Evolutionary conservation across 2,329 filamentous ascomycete genomes (phyloP), one percentile per base, ranked within the genome.

Genomic region (Hirsutella rhossiliensis): DNA sequence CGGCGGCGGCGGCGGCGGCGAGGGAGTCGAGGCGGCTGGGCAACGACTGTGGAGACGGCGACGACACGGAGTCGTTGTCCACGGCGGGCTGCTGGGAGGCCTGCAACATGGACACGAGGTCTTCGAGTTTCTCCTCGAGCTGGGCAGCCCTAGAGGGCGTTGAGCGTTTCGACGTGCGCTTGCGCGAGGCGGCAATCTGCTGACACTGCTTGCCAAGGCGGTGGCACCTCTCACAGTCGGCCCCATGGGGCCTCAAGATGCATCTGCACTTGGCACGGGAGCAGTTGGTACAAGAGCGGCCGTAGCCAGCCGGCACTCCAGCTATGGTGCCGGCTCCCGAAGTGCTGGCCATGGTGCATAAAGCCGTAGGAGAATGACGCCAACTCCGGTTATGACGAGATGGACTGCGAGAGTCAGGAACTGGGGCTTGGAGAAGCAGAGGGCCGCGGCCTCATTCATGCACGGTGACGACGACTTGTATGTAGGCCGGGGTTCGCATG

Each of bases 101-200:
- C 43, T 60, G 60, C 11, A 73, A 52, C n/a, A 73, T 63, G 3
- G 64, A 64, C 17, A 72, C 66, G 3, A 74, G 56, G 45, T 70
- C 65, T 39, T 72, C 67, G 8, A 73, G 58, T 56, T 71, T 73
- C 51, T 71, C 67, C 54, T 73, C 71, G 7, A 73, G 59, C 47
- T 69, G 65, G 8, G 67, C 65, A 5, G 67, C 64, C 18, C 65
- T 61, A 27, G 61, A 63, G 11, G 59, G 51, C 31, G 58, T 46
- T 43, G 59, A 51, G 48, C 59, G 55, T 51, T 62, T 60, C 46
- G 56, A 42, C 45, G 60, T 55, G 11, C 65, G 61, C 46, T 62
- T 65, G 31, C 66, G 57, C 37, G 63, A 58, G 3, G 66, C 63
- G 18, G 62, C 53, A 18, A 71, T 69, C 30, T 67, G 67, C 39